Evolutionary conservation across 345 rosid genomes (phyloP).

Genomic region (Populus pruinosa): DNA sequence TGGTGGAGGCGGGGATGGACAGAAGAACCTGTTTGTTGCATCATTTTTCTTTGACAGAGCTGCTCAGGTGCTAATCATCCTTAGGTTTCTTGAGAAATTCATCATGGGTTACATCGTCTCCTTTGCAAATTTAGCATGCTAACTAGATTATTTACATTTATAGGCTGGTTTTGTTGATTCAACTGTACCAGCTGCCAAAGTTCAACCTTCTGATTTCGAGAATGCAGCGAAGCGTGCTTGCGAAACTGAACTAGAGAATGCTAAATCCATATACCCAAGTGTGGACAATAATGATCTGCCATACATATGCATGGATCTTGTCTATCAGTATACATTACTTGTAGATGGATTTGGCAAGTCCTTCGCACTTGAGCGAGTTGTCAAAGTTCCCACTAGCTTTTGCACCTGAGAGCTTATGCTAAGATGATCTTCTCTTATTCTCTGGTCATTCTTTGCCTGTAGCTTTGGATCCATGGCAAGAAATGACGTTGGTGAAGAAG

Average conservation of each 20-base stretch:
- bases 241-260: slow-evolving; percentile 61
- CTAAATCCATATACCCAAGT: slow-evolving; percentile 42
- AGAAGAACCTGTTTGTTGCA: slow-evolving; percentile 83
- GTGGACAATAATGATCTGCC: slow-evolving; percentile 60
- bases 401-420: background rate
- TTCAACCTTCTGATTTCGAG: slow-evolving; percentile 68
- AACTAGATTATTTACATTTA: slow-evolving; percentile 4
- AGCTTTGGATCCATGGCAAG: slow-evolving; percentile 76
- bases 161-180: slow-evolving; percentile 79
- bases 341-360: slow-evolving; percentile 82
- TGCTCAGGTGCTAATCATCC: slow-evolving; percentile 62
- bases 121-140: background rate
- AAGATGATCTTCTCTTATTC: slow-evolving; percentile 1
- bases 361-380: background rate
- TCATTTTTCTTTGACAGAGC: slow-evolving; percentile 97
- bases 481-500: slow-evolving; percentile 80
- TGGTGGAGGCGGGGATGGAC: slow-evolving; percentile 99
- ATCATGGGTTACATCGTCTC: background rate
- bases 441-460: slow-evolving; percentile 2
- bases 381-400: background rate
- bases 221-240: slow-evolving; percentile 87
- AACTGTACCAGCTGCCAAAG: slow-evolving; percentile 64
- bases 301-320: slow-evolving; percentile 91
- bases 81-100: slow-evolving; percentile 3
- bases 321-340: slow-evolving; percentile 76